A percentile compares a stretch with the other conserved stretches of the same genome.
Conservation (phyloP, 768 basidiomycete species). For the Pleurotus sapidus region DNA sequence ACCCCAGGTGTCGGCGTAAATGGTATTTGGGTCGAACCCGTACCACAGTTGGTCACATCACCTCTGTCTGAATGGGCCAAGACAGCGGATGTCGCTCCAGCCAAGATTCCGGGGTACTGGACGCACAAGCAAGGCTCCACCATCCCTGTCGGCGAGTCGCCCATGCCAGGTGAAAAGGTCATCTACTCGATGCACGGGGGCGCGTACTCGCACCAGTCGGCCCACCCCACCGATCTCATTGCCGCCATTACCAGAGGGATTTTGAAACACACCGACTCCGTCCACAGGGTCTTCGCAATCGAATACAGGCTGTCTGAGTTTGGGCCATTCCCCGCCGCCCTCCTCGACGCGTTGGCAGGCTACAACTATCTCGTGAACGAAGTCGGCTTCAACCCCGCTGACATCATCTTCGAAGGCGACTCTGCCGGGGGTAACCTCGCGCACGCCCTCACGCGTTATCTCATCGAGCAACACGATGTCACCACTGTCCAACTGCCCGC, state of each 20-base stretch:
- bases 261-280: slow-evolving; percentile 38
- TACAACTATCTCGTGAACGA: slow-evolving; percentile 66
- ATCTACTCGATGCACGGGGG: slow-evolving; percentile 70
- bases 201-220: slow-evolving; percentile 52
- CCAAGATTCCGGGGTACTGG: slow-evolving; percentile 58
- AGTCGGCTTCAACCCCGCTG: slow-evolving; percentile 51
- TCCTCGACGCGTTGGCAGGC: slow-evolving; percentile 72
- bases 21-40: slow-evolving; percentile 48
- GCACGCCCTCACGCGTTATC: slow-evolving; percentile 58
- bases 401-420: slow-evolving; percentile 71
- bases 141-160: slow-evolving; percentile 31
- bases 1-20: slow-evolving; percentile 35
- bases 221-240: slow-evolving; percentile 51
- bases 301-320: slow-evolving; percentile 69
- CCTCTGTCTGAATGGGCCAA: slow-evolving; percentile 38
- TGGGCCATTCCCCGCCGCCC: slow-evolving; percentile 70
- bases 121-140: slow-evolving; percentile 37
- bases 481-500: slow-evolving; percentile 25
- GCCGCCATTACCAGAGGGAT: slow-evolving; percentile 43
- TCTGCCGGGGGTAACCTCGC: slow-evolving; percentile 79
- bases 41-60: slow-evolving; percentile 39
- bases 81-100: slow-evolving; percentile 34
- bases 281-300: slow-evolving; percentile 52
- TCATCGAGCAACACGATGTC: slow-evolving; percentile 44
- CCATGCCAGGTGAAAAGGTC: slow-evolving; percentile 51